Evolutionary conservation across 371 early-diverging fungal genomes (phyloP).

Genomic region (Catenaria anguillulae): DNA sequence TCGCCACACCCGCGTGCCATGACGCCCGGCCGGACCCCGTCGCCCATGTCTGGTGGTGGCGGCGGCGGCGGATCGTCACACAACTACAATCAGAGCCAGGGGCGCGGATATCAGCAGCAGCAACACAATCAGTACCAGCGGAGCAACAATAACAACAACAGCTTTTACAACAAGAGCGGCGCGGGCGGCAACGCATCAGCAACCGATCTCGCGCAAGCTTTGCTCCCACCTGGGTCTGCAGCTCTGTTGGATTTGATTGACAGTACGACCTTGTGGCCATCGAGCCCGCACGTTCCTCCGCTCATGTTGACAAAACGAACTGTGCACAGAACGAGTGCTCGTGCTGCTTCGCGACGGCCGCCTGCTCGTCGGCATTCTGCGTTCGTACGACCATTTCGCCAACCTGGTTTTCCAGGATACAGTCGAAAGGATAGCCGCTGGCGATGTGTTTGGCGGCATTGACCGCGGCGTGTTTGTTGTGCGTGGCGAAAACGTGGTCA

Average conservation of each 20-base stretch:
- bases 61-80: no score
- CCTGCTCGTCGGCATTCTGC: slow-evolving; percentile 76
- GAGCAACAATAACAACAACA: no score
- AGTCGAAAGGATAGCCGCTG: slow-evolving; percentile 80
- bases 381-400: slow-evolving; percentile 93
- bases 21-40: no score
- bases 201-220: no score
- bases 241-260: neutral
- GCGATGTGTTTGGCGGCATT: slow-evolving; percentile 75
- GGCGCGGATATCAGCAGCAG: no score
- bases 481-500: slow-evolving; percentile 91
- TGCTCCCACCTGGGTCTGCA: neutral
- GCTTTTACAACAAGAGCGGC: no score
- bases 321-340: slow-evolving; percentile 55
- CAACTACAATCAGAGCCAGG: no score
- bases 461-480: slow-evolving; percentile 83
- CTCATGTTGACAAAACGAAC: neutral
- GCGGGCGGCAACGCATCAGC: neutral
- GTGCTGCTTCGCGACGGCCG: slow-evolving; percentile 87
- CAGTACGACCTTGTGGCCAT: neutral
- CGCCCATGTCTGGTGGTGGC: no score
- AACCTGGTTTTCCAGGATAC: slow-evolving; percentile 93
- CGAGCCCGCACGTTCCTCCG: no score
- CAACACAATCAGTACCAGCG: no score
- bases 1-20: no score